Base-by-base conservation (phyloP, 2,329 filamentous ascomycete genomes). In the Monosporascus sp. region DNA sequence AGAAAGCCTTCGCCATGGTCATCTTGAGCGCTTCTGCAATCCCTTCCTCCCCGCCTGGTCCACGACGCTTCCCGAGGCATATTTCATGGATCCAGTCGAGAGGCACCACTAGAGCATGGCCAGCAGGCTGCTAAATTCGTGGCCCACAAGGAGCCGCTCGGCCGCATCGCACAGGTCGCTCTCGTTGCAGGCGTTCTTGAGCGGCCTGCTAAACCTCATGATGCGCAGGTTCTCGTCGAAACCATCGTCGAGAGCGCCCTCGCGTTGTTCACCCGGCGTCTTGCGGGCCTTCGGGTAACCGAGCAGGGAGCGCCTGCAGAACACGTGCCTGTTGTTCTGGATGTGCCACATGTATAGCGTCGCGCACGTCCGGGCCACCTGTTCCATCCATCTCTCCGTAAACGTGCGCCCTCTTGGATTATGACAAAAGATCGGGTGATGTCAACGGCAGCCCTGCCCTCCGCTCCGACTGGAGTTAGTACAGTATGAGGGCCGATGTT, bases 261-360 rank as follows among this genome's bases (percentile, higher is more conserved):
- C 61, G n/a, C 56, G 43, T 49, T 51, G 58, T 20, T 52, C 52
- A 9, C 38, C 44, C 17, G 50, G 28, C 20, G 28, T 50, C 35
- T 50, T 50, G 18, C 48, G 48, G 7, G 37, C 48, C 37, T 40
- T 51, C 14, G 38, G 40, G 8, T 45, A 51, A 6, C 49, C 40
- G 14, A 45, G 49, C 20, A 51, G 22, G 8, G 37, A 37, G 6
- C 48, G 37, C 15, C 48, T n/a, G 37, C 20, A 50, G 37, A 50
- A 50, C 7, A 20, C 43, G 48, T 62, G 63, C 24, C 63, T 52
- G 45, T 65, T 52, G 48, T 65, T 65, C 26, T 58, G 50, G 31
- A 65, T 64, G 40, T 65, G 60, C 63, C 63, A 65, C 7, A 50
- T 57, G 53, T 58, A 64, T n/a, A 65, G 45, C 24, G 51, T 22